Conservation (phyloP, 192 early-diverging fungal species). For the Coemansia sp. region DNA sequence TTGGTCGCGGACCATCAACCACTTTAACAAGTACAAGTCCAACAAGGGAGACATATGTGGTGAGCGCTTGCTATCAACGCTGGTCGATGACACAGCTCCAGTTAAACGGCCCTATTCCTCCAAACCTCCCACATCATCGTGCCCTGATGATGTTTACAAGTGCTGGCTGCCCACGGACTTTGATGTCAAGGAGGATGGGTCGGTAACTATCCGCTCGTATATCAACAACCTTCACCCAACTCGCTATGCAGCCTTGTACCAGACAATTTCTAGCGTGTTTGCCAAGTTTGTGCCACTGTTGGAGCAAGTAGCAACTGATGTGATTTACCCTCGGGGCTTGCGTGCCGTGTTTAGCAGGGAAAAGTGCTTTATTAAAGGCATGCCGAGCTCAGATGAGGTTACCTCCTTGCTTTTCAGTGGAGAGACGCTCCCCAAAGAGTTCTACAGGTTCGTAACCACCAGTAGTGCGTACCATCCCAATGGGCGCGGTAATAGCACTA, state of each 20-base stretch:
- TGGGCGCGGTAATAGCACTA: not conserved
- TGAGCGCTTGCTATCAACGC: slow-evolving; percentile 7
- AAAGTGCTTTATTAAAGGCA: not conserved
- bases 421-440: not conserved
- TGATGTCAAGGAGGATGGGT: slow-evolving; percentile 38
- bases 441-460: not conserved
- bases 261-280: slow-evolving; percentile 46
- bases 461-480: not conserved
- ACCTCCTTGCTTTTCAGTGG: not conserved
- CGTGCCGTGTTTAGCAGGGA: not conserved
- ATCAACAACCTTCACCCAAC: slow-evolving; percentile 66
- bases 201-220: slow-evolving; percentile 54
- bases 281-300: slow-evolving; percentile 57
- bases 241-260: slow-evolving; percentile 44
- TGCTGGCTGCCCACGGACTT: slow-evolving; percentile 64
- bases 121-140: too few relatives aligned
- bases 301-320: slow-evolving; percentile 41
- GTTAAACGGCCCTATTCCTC: too few relatives aligned
- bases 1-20: not conserved
- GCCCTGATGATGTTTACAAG: not conserved
- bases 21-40: not conserved
- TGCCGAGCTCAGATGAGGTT: not conserved
- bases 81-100: not conserved
- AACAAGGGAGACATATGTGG: not conserved
- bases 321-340: not conserved